phyloP scores from a whole-genome alignment of 495 filamentous ascomycete genomes.

The Glutinoglossum americanum region DNA sequence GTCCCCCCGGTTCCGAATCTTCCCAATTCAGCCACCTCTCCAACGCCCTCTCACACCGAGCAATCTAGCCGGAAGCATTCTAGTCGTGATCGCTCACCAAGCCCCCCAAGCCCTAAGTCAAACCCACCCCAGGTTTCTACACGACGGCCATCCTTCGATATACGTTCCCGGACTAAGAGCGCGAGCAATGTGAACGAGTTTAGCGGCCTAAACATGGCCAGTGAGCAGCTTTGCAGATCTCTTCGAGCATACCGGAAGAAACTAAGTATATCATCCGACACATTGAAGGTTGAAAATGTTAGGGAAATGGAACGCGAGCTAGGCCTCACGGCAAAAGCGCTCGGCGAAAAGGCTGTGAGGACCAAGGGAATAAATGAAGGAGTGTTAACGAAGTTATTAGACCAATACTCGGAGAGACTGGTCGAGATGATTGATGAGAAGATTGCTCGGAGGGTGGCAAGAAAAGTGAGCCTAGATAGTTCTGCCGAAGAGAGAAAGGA shows the following conservation, averaged over 20 bases:
- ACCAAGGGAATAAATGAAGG: conserved; percentile 27
- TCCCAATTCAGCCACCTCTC: not conserved
- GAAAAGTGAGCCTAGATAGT: not conserved
- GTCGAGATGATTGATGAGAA: conserved; percentile 52
- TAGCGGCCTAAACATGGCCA: conserved; percentile 48
- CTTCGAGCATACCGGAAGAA: conserved; percentile 70
- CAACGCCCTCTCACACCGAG: not conserved
- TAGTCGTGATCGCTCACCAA: conserved; percentile 6
- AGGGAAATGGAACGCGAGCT: conserved; percentile 66
- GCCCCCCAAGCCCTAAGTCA: conserved; percentile 25
- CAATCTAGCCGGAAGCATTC: not conserved
- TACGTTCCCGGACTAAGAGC: conserved; percentile 31
- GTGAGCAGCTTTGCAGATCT: conserved; percentile 58
- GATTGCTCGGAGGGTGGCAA: conserved; percentile 15
- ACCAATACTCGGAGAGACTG: conserved; percentile 48
- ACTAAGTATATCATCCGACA: conserved; percentile 38
- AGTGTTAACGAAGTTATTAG: conserved; percentile 38
- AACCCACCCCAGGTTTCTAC: conserved; percentile 5
- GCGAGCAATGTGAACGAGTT: conserved; percentile 24
- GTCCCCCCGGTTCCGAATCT: not conserved
- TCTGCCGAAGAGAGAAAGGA: not conserved
- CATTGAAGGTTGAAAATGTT: conserved; percentile 33
- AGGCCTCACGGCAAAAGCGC: conserved; percentile 44
- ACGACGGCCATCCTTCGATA: conserved; percentile 37
- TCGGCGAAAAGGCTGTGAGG: conserved; percentile 36